Evolutionary conservation across 2,329 filamentous ascomycete species (phyloP), one percentile per base, ranked within the genome.

Genomic region (Allantophomopsis lycopodina): DNA sequence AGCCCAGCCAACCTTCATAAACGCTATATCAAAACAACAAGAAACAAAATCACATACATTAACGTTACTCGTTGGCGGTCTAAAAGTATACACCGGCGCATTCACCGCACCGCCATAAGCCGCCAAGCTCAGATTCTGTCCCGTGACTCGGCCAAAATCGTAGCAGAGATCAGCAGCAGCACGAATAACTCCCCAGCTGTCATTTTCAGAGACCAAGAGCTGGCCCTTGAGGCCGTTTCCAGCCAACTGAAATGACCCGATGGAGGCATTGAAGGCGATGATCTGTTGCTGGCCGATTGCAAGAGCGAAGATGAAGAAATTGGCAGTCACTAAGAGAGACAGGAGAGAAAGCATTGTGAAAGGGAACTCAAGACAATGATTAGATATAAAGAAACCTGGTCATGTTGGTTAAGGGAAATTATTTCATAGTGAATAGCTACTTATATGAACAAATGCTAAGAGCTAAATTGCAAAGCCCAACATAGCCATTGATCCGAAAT

Each of bases 101-200:
- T 32, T 40, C 32, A 36, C 33, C 23, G 34, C 38, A 17, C 35
- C 38, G 15, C 42, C 28, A 50, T 49, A 54, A 38, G 50, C 49
- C 2, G 46, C 50, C 35, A 56, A 59, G 1, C 74, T 72, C 42
- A 77, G 70, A 54, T 81, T 80, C 18, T 60, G 66, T 7, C 78
- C 77, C 0, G 77, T 82, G 4, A 83, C 77, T n/a, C 75, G 71
- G 13, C 78, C 78, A 58, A 85, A 81, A 55, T 85, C 80, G 4
- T 64, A 51, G 0, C 77, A 76, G 8, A 85, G 65, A 55, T 85
- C 79, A 32, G 75, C 65, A 0, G 76, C 79, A 5, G 76, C 77
- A 18, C 79, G 69, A 40, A 82, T 65, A 1, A 83, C 79, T 41
- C 77, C 79, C 60, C 74, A 78, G 63, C 72, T 80, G 43, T 83